These are phyloP conservation scores for Yamadazyma epiphylla DNA, from an alignment of 1,139 yeast species.

Conservation along the genomic window DNA sequence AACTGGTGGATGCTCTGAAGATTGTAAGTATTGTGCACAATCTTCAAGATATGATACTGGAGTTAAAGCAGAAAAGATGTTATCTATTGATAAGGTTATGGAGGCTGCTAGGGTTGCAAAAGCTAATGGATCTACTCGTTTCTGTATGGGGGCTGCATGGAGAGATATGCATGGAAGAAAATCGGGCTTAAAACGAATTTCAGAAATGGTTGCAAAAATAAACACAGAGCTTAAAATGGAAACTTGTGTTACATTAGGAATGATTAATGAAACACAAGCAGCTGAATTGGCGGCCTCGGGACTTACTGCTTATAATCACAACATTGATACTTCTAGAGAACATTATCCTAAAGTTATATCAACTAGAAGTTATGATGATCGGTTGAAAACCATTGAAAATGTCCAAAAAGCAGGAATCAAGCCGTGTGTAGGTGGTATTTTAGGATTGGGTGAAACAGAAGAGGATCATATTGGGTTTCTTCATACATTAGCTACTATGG, in stretches of 20 bases:
- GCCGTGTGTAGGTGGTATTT: conserved; percentile 78
- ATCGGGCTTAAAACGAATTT: conserved; percentile 58
- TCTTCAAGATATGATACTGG: conserved; percentile 69
- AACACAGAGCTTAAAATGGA: conserved; percentile 64
- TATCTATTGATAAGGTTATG: conserved; percentile 58
- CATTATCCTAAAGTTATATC: conserved; percentile 70
- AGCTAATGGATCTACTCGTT: conserved; percentile 68
- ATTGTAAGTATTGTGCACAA: conserved; percentile 79
- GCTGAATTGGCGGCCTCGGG: conserved; percentile 60
- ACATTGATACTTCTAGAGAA: conserved; percentile 75
- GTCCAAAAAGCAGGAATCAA: conserved; percentile 65
- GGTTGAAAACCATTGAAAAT: conserved; percentile 60
- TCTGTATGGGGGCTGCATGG: conserved; percentile 90
- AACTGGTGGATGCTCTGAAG: conserved; percentile 80
- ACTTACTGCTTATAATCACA: conserved; percentile 77
- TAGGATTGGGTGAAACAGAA: conserved; percentile 72
- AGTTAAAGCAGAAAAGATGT: conserved; percentile 61
- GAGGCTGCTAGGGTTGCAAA: conserved; percentile 64
- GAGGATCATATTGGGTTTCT: conserved; percentile 71
- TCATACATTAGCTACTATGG: conserved; percentile 64
- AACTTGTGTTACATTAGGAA: conserved; percentile 77
- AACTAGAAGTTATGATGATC: conserved; percentile 67
- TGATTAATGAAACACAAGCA: conserved; percentile 66
- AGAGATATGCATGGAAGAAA: conserved; percentile 80
- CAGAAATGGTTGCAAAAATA: conserved; percentile 62